Evolutionary conservation across 441 rosid genomes (phyloP), one percentile per base, ranked within the genome.

Genomic region (Adansonia gregorii): DNA sequence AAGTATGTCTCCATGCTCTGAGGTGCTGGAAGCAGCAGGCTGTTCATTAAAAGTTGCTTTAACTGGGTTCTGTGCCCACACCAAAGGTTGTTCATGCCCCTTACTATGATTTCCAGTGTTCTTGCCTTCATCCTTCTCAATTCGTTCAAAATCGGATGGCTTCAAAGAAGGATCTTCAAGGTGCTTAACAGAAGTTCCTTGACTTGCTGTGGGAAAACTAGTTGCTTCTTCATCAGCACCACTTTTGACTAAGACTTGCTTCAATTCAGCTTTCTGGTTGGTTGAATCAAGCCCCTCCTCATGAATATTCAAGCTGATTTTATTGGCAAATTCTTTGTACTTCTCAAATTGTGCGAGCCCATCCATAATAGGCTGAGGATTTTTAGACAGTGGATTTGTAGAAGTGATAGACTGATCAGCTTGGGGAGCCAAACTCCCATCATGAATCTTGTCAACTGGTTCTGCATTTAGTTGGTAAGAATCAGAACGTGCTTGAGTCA

Each of bases 1-100:
- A 66, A 87, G 78, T 79, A 90, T 90, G 83, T 90, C 93, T 72
- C 91, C 88, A 46, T 83, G 85, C 86, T 87, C 88, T 49, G 86
- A 68, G 68, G 78, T 65, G 70, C 63, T 67, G 65, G 10, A 60
- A 73, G 70, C 77, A 27, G 81, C 78, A 73, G 84, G 73, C 78
- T 86, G 77, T n/a, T 77, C 88, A 79, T 10, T 80, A 46, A 85
- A 78, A 81, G 77, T 87, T 79, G 83, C 82, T 81, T 68, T 78
- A 69, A 66, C 82, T 67, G 88, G 79, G 64, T 72, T 85, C 72
- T 84, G 83, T 35, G 81, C 55, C 78, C 68, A 76, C 19, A 71
- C 66, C 80, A 78, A 79, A 76, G 88, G 81, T 77, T 84, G 86
- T 45, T 83, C 81, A 82, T 76, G 85, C 74, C 78, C 87, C 76